Evolutionary conservation across 257 asterid species (phyloP).

Genomic region (Gentiana straminea): DNA sequence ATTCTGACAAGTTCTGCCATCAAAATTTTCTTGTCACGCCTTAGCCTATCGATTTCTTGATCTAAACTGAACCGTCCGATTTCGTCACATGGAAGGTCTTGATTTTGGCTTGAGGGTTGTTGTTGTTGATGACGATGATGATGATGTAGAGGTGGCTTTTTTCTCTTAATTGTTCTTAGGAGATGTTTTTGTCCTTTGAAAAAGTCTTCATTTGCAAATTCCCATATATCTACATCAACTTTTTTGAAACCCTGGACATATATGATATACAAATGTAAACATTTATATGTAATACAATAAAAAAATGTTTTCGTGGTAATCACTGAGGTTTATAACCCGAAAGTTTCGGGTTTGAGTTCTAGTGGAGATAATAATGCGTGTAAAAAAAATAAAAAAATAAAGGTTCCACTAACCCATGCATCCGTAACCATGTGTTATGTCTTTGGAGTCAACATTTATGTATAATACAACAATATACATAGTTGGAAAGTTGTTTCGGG

Average conservation of each 20-base stretch:
- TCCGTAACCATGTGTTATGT: too few species aligned
- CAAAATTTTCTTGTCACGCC: slow-evolving; percentile 28
- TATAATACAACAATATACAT: too few species aligned
- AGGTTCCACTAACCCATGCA: too few species aligned
- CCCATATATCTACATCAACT: slow-evolving; percentile 42
- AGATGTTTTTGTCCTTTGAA: slow-evolving; percentile 33
- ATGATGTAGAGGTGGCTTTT: slow-evolving; percentile 16
- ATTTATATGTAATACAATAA: too few species aligned
- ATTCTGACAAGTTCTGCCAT: slow-evolving; percentile 29
- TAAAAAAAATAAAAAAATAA: too few species aligned
- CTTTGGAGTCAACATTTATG: too few species aligned
- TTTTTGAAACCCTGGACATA: slow-evolving; percentile 36
- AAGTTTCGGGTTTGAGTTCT: too few species aligned
- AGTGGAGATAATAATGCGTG: too few species aligned
- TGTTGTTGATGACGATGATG: neutral
- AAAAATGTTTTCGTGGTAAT: too few species aligned
- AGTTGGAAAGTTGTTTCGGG: too few species aligned
- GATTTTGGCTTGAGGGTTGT: slow-evolving; percentile 9
- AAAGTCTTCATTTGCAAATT: slow-evolving; percentile 46
- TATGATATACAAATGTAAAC: neutral
- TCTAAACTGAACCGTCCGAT: slow-evolving; percentile 27
- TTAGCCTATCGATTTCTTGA: slow-evolving; percentile 24
- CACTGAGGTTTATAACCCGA: too few species aligned
- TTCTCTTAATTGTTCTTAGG: slow-evolving; percentile 29
- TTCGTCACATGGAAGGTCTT: slow-evolving; percentile 23